phyloP scores from a whole-genome alignment of 2,329 filamentous ascomycete genomes.

The Neurospora crassa region DNA sequence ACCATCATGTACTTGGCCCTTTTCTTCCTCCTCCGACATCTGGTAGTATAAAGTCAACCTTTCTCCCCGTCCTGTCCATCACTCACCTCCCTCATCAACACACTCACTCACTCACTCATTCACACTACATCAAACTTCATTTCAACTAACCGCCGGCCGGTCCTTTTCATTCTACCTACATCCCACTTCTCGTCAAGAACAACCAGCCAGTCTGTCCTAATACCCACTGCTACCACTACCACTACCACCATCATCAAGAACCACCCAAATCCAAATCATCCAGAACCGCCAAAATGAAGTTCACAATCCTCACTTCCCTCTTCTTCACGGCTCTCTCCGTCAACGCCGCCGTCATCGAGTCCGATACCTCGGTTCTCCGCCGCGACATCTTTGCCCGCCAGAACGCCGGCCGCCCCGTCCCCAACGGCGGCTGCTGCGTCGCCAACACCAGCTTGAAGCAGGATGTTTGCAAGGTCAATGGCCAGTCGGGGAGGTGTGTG shows the following conservation, averaged over 20 bases:
- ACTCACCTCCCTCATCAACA: not conserved
- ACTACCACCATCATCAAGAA: not conserved
- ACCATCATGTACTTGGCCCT: not conserved
- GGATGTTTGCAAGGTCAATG: constrained; percentile 26
- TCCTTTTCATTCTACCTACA: not conserved
- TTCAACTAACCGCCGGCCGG: not conserved
- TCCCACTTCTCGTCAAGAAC: not conserved
- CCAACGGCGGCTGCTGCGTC: constrained; percentile 26
- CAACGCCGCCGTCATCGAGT: constrained; percentile 17
- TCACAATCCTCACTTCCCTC: constrained; percentile 12
- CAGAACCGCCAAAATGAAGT: constrained; percentile 21
- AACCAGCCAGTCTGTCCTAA: not conserved
- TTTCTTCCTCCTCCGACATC: not conserved
- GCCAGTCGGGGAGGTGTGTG: constrained; percentile 25
- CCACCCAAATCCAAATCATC: not conserved
- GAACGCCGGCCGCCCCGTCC: constrained; percentile 26
- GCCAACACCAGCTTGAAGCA: constrained; percentile 27
- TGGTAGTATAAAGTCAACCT: not conserved
- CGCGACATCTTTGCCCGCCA: constrained; percentile 19
- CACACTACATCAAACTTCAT: not conserved
- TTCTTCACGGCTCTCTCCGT: constrained; percentile 17
- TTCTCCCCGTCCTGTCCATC: not conserved
- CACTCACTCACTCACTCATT: not conserved
- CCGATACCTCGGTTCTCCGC: constrained; percentile 17
- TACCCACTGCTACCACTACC: not conserved